These are phyloP conservation scores for Mallotus japonicus DNA, from an alignment of 441 rosid genomes.

Conservation along the genomic window DNA sequence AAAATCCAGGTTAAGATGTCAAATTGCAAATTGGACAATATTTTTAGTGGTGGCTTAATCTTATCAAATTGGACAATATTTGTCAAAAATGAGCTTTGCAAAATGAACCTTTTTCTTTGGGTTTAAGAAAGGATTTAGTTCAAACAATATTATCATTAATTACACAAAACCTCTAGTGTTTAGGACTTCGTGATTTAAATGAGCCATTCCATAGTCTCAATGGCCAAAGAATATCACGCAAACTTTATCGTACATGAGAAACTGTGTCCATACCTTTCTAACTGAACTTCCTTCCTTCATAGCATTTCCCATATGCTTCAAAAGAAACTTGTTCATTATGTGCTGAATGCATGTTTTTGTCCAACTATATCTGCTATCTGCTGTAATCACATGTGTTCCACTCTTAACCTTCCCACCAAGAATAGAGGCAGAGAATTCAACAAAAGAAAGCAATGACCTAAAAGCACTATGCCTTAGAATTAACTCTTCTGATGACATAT, in stretches of 20 bases:
- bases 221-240: not conserved
- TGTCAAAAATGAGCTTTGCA: not conserved
- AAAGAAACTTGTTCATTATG: conserved; percentile 57
- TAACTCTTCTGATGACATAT: conserved; percentile 74
- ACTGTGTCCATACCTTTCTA: conserved; percentile 52
- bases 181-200: not conserved
- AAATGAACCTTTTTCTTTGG: no score
- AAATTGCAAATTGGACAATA: not conserved
- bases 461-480: conserved; percentile 80
- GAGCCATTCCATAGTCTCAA: not conserved
- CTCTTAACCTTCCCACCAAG: conserved; percentile 38
- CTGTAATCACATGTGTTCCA: conserved; percentile 28
- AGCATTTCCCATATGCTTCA: conserved; percentile 72
- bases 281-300: conserved; percentile 56
- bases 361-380: conserved; percentile 50
- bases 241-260: conserved; percentile 9
- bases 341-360: conserved; percentile 45
- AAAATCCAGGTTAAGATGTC: not conserved
- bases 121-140: conserved; percentile 3
- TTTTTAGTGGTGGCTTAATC: not conserved
- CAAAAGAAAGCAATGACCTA: conserved; percentile 62
- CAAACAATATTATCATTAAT: not conserved
- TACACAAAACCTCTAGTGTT: not conserved
- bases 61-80: no score
- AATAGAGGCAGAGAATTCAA: conserved; percentile 64